phyloP scores from a whole-genome alignment of 2,329 filamentous ascomycete genomes.

The Cercospora zeae-maydis region DNA sequence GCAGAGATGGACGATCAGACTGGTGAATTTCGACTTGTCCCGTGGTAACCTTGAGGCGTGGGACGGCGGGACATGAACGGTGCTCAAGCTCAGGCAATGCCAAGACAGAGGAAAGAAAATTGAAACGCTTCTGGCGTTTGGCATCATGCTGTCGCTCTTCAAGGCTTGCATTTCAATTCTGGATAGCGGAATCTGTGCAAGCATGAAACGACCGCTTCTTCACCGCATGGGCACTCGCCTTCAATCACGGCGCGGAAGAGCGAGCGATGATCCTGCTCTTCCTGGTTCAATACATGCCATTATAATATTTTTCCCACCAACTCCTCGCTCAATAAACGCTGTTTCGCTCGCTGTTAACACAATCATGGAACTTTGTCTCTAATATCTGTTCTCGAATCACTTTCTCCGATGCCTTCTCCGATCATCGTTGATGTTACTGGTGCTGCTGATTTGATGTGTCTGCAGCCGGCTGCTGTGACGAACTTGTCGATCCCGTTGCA shows the following conservation, averaged over 20 bases:
- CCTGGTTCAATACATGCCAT: too few species aligned
- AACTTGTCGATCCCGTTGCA: not conserved
- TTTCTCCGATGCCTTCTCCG: not conserved
- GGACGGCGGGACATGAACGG: not conserved
- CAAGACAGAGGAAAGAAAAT: not conserved
- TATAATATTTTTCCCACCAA: too few species aligned
- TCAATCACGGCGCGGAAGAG: not conserved
- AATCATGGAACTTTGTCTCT: not conserved
- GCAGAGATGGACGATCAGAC: slow-evolving; percentile 16
- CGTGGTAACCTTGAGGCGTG: slow-evolving; percentile 4
- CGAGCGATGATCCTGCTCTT: not conserved
- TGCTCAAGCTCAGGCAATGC: not conserved
- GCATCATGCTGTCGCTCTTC: not conserved
- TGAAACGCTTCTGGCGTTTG: not conserved
- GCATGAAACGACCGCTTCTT: not conserved
- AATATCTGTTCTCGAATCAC: not conserved
- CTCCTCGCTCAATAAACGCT: slow-evolving; percentile 8
- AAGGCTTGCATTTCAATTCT: not conserved
- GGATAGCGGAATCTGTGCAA: not conserved
- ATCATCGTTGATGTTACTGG: not conserved
- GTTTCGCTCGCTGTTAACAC: not conserved
- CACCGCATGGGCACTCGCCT: not conserved
- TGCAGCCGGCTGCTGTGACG: not conserved
- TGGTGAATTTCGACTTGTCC: slow-evolving; percentile 17
- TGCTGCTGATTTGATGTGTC: not conserved